Evolutionary conservation across 805 yeast species (phyloP).

Genomic region (Ogataea saltuana): DNA sequence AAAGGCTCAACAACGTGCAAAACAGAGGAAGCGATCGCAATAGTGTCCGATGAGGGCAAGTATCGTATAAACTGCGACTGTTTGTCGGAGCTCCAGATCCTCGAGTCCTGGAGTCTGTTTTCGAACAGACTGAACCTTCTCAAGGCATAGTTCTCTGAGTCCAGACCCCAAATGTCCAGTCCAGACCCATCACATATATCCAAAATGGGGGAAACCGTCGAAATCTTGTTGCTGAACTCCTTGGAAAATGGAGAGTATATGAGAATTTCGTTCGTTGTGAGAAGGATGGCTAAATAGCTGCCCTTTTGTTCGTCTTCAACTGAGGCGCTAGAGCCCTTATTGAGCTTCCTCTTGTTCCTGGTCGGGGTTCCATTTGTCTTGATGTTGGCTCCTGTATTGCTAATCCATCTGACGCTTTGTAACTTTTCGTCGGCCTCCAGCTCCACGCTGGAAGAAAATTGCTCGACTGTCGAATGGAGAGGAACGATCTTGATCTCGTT

Average conservation of each 20-base stretch:
- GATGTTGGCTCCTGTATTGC: constrained; percentile 4
- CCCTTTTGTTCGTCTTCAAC: constrained; percentile 6
- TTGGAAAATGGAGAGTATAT: constrained; percentile 46
- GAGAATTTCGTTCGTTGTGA: constrained; percentile 40
- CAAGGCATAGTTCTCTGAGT: constrained; percentile 28
- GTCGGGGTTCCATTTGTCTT: constrained; percentile 8
- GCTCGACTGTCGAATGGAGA: constrained; percentile 23
- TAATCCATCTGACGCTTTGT: constrained; percentile 16
- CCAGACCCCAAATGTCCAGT: constrained; percentile 32
- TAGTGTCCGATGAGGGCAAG: constrained; percentile 11
- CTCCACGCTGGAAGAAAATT: constrained; percentile 39
- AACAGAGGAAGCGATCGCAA: constrained; percentile 33
- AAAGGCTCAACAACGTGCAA: constrained; percentile 34
- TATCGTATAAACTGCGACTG: constrained; percentile 20
- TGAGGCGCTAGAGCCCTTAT: constrained; percentile 6
- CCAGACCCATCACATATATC: constrained; percentile 29
- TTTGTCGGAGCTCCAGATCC: constrained; percentile 22
- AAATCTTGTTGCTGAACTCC: constrained; percentile 39
- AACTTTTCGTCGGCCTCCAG: constrained; percentile 43
- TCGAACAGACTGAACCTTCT: constrained; percentile 30
- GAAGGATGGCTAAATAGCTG: constrained; percentile 26
- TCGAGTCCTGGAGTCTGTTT: constrained; percentile 23
- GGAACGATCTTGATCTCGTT: constrained; percentile 47
- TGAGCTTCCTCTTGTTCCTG: constrained; percentile 31
- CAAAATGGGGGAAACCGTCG: constrained; percentile 32